A percentile compares a stretch with the other conserved stretches of the same genome.
phyloP scores from a whole-genome alignment of 129 eudicot species.

The Flaveria ramosissima region DNA sequence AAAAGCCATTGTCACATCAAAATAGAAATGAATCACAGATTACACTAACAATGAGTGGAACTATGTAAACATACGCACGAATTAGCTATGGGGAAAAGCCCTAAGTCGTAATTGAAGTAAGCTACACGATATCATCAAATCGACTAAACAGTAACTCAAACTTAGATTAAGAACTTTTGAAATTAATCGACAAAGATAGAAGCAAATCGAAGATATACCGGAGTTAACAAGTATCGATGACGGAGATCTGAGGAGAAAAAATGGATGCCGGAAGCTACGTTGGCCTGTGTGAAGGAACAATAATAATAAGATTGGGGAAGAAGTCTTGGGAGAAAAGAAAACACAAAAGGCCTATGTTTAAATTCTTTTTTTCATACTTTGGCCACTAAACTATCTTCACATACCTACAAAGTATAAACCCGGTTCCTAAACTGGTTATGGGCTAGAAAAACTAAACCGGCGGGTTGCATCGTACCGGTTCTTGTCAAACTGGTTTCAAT shows the following conservation, averaged over 20 bases:
- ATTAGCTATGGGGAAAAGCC: constrained; percentile 8
- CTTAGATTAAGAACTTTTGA: background rate
- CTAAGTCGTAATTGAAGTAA: constrained; percentile 27
- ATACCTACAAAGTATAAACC: no score
- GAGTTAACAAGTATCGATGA: constrained; percentile 16
- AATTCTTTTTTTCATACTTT: no score
- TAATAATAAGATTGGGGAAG: constrained; percentile 14
- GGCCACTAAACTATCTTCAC: no score
- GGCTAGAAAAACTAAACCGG: no score
- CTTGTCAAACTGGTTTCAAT: no score
- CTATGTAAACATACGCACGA: background rate
- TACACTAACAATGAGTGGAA: background rate
- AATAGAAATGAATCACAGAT: background rate
- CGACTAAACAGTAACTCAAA: background rate
- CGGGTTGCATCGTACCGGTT: no score
- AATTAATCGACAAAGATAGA: background rate
- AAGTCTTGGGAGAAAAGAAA: constrained; percentile 40
- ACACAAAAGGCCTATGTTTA: constrained; percentile 1
- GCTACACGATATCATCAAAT: constrained; percentile 14
- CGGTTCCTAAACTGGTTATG: no score
- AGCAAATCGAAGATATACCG: constrained; percentile 14
- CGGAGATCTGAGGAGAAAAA: constrained; percentile 23
- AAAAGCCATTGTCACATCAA: constrained; percentile 7
- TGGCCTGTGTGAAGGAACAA: constrained; percentile 22
- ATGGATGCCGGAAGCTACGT: constrained; percentile 31